Conservation (phyloP, 2,329 filamentous ascomycete genomes). For the Cladosporium austrohemisphaericum region DNA sequence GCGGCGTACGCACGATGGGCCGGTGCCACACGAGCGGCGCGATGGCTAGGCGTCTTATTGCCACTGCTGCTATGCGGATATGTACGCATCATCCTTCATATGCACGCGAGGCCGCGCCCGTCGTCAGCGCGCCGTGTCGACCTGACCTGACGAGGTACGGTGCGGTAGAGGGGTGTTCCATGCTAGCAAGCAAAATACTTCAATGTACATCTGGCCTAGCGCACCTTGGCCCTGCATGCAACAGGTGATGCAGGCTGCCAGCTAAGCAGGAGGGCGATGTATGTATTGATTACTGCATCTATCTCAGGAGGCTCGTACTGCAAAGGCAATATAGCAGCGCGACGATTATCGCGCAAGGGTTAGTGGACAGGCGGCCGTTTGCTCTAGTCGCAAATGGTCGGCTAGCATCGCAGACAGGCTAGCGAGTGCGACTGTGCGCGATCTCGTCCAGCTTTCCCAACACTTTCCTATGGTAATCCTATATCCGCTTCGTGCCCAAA, state of each 20-base stretch:
- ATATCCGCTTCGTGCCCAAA: not conserved
- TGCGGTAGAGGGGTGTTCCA: too few relatives aligned
- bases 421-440: not conserved
- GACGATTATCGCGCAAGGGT: constrained; percentile 5
- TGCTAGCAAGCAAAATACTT: not conserved
- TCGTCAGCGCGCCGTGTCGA: not conserved
- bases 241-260: constrained; percentile 1
- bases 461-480: not conserved
- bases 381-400: too few relatives aligned
- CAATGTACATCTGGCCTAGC: constrained; percentile 5
- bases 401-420: not conserved
- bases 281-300: too few relatives aligned
- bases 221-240: constrained; percentile 10
- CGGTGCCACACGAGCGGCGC: constrained; percentile 8
- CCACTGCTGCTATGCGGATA: too few relatives aligned
- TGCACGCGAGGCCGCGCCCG: constrained; percentile 4
- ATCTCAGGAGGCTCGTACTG: too few relatives aligned
- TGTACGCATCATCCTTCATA: too few relatives aligned
- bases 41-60: not conserved
- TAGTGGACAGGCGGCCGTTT: not conserved
- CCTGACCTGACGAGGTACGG: not conserved
- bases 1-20: too few relatives aligned
- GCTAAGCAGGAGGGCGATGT: not conserved
- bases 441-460: not conserved
- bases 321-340: too few relatives aligned